These are phyloP conservation scores for Prunus yedoensis DNA, from an alignment of 331 rosid species.

Conservation along the genomic window DNA sequence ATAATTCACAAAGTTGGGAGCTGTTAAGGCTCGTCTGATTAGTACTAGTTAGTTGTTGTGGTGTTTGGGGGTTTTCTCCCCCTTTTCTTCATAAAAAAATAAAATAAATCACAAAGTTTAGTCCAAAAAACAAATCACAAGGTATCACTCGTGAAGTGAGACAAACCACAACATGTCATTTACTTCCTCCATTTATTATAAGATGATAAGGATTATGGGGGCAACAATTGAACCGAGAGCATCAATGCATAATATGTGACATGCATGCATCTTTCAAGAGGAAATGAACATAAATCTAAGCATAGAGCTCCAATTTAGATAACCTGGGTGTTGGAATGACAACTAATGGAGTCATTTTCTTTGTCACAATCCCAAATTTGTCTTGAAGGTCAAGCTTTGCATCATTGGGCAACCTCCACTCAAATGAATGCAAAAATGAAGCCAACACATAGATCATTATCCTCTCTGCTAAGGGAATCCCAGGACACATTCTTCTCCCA, in stretches of 20 bases:
- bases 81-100: too few species aligned
- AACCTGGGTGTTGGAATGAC: conserved; percentile 37
- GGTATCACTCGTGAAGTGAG: too few species aligned
- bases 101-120: too few species aligned
- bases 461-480: conserved; percentile 35
- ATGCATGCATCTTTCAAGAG: too few species aligned
- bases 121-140: too few species aligned
- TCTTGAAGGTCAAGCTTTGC: conserved; percentile 22
- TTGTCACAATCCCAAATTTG: conserved; percentile 31
- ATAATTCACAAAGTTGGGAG: too few species aligned
- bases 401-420: conserved; percentile 38
- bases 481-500: conserved; percentile 44
- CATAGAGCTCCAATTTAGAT: conserved; percentile 32
- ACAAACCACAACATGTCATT: too few species aligned
- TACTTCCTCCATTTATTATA: too few species aligned
- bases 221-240: background rate
- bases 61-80: too few species aligned
- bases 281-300: background rate
- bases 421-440: conserved; percentile 38
- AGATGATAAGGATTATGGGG: too few species aligned
- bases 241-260: background rate
- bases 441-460: conserved; percentile 23
- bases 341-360: conserved; percentile 30
- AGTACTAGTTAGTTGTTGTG: too few species aligned
- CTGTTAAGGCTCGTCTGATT: too few species aligned